Evolutionary conservation across 1,139 yeast species (phyloP), one percentile per base, ranked within the genome.

Genomic region (Lodderomyces metapsilosis): DNA sequence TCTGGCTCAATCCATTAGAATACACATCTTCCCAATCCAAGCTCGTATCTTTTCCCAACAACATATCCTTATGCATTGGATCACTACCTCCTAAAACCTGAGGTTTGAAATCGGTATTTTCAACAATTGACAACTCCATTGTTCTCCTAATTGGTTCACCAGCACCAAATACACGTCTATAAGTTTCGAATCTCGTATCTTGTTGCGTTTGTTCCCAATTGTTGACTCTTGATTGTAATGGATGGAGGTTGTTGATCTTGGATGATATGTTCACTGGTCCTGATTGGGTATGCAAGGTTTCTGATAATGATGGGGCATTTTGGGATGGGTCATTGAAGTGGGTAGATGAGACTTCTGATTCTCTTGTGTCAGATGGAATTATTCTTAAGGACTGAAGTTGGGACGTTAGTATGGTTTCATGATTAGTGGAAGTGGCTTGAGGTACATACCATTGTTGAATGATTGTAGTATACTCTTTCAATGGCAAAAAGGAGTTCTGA

Each of bases 1-100:
- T 53, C 41, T 72, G 79, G 18, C 9, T 9, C 34, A 74, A 61
- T n/a, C 75, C 80, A 43, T 69, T 69, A 40, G 76, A 71, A 62
- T 89, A 92, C 16, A 92, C 74, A 58, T 94, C 98, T 57, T 92
- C 98, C 97, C 98, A 92, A 53, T 88, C 96, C 36, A 92, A 67
- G 11, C 78, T 64, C 17, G 82, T 64, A 48, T 92, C 98, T 53
- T 77, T 82, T 65, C 87, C 87, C 60, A 79, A 63, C 48, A 94
- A 73, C 42, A 92, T 85, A 56, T 91, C 97, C 45, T 71, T 76
- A 58, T 88, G 95, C 53, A 88, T 50, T n/a, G 69, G 55, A 9
- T 75, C 57, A 15, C 82, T 83, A 3, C 87, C 80, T 3, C 87
- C 80, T 41, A 80, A 67, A 12, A 74, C 64, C 39, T 71, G 61